phyloP scores from a whole-genome alignment of 2,329 filamentous ascomycete species.

The Colletotrichum higginsianum region DNA sequence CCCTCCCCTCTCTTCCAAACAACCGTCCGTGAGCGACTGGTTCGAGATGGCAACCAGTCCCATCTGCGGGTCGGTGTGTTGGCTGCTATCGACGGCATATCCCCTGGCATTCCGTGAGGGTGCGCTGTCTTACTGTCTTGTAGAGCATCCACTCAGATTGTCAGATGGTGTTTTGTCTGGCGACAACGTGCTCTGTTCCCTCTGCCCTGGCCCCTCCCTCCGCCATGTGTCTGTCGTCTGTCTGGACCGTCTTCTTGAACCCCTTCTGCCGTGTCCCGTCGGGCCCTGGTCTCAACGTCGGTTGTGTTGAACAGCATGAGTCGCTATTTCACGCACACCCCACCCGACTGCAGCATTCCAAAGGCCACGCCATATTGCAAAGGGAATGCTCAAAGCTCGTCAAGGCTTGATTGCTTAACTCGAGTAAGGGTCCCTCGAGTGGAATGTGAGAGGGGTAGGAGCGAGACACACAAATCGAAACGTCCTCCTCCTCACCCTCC shows the following conservation, averaged over 20 bases:
- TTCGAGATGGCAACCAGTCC: slow-evolving; percentile 6
- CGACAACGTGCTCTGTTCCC: neutral
- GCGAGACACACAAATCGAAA: neutral
- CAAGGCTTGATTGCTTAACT: neutral
- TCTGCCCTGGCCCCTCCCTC: neutral
- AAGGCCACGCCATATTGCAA: slow-evolving; percentile 30
- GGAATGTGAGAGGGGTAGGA: neutral
- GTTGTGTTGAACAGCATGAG: slow-evolving; percentile 5
- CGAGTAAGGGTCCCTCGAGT: too few species aligned
- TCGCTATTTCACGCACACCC: slow-evolving; percentile 8
- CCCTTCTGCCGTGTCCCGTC: slow-evolving; percentile 14
- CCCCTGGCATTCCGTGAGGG: slow-evolving; percentile 7
- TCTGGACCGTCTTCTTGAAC: neutral
- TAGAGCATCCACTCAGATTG: neutral
- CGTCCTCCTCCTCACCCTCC: too few species aligned
- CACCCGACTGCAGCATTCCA: slow-evolving; percentile 12
- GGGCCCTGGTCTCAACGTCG: slow-evolving; percentile 13
- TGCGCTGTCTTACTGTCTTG: slow-evolving; percentile 30
- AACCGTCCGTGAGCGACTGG: slow-evolving; percentile 2
- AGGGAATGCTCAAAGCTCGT: slow-evolving; percentile 32
- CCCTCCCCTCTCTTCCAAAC: neutral
- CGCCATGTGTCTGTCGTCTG: neutral
- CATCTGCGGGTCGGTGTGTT: slow-evolving; percentile 22
- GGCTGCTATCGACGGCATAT: slow-evolving; percentile 31
- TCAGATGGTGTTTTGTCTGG: slow-evolving; percentile 8